Evolutionary conservation across 1,284 basidiomycete species (phyloP).

Genomic region (Ceratobasidium sp.): DNA sequence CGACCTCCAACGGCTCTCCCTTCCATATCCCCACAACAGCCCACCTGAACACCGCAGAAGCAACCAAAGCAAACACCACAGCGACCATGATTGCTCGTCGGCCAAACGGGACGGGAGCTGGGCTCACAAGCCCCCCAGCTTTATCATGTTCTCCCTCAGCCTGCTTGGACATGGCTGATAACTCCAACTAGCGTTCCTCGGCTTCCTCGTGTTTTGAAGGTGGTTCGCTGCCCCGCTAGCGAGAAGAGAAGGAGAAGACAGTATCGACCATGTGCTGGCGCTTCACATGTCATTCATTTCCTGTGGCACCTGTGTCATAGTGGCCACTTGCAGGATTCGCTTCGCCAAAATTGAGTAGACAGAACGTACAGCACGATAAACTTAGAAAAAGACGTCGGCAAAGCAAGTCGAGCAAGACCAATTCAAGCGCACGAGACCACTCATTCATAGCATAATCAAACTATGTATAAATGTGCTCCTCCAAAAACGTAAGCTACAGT

Average conservation of each 20-base stretch:
- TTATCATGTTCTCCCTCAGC: slow-evolving; percentile 8
- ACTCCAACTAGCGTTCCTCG: background rate
- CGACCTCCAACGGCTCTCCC: slow-evolving; percentile 26
- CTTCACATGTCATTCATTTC: background rate
- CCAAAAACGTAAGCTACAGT: too few relatives aligned
- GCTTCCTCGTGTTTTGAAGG: background rate
- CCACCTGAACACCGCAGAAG: slow-evolving; percentile 35
- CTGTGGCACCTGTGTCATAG: too few relatives aligned
- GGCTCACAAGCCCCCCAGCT: background rate
- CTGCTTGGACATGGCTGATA: background rate
- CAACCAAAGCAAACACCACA: slow-evolving; percentile 29
- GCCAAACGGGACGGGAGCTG: background rate
- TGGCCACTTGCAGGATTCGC: too few relatives aligned
- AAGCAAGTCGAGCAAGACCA: too few relatives aligned
- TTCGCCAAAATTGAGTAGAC: too few relatives aligned
- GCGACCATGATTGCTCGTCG: slow-evolving; percentile 33
- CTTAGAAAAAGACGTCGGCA: too few relatives aligned
- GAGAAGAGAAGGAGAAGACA: slow-evolving; percentile 28
- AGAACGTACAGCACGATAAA: too few relatives aligned
- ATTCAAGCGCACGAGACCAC: too few relatives aligned
- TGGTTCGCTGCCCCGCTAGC: background rate
- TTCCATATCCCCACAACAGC: slow-evolving; percentile 22
- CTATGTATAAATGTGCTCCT: too few relatives aligned
- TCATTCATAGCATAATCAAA: too few relatives aligned
- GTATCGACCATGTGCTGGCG: slow-evolving; percentile 25